phyloP scores from a whole-genome alignment of 495 filamentous ascomycete genomes.

The Apiosordaria backusii region DNA sequence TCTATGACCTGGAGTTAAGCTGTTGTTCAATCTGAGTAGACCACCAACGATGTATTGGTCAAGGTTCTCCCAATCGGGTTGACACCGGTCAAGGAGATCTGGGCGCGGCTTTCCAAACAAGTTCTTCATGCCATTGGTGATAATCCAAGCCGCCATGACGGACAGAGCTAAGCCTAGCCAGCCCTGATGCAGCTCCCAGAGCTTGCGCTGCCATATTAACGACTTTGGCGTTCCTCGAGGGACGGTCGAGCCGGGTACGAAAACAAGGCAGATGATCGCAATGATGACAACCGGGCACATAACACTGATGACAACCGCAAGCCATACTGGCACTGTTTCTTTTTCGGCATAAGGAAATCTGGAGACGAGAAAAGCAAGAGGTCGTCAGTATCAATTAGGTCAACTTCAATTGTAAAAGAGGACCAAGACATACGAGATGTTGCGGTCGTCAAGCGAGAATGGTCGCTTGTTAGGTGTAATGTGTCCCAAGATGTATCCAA shows the following conservation, averaged over 20 bases:
- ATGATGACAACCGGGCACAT: constrained; percentile 63
- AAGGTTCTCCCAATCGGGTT: constrained; percentile 50
- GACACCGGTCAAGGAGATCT: constrained; percentile 70
- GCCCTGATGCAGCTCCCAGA: constrained; percentile 84
- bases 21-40: constrained; percentile 25
- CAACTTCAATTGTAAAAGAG: neutral
- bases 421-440: constrained; percentile 39
- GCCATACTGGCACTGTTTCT: constrained; percentile 64
- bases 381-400: neutral
- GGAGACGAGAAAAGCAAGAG: neutral
- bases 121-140: constrained; percentile 82
- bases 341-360: constrained; percentile 70
- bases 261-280: constrained; percentile 64
- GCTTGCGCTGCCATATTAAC: constrained; percentile 64
- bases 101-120: constrained; percentile 81
- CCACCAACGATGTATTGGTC: constrained; percentile 43
- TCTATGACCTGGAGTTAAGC: constrained; percentile 12
- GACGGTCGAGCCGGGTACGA: constrained; percentile 61
- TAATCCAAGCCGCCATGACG: constrained; percentile 64
- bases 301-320: constrained; percentile 55
- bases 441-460: constrained; percentile 45
- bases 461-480: constrained; percentile 56
- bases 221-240: constrained; percentile 62
- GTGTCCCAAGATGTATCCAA: constrained; percentile 46
- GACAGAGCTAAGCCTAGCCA: constrained; percentile 70